Evolutionary conservation across 148 eudicot species (phyloP).

Genomic region (Rheum nobile): DNA sequence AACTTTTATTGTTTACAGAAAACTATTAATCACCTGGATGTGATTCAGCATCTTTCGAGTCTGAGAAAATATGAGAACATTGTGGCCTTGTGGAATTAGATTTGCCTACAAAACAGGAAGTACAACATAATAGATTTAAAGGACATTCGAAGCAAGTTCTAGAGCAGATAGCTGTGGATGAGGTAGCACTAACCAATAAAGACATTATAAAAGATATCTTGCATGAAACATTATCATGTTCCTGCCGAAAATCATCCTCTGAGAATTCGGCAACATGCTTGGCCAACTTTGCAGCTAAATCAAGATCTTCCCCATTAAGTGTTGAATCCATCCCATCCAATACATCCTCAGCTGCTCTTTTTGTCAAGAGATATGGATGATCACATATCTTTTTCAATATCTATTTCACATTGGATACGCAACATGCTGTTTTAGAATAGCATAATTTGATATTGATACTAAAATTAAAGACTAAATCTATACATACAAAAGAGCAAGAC

Average conservation of each 20-base stretch:
- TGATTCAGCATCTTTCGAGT: slow-evolving; percentile 94
- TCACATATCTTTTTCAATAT: slow-evolving; percentile 96
- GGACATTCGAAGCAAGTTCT: not conserved
- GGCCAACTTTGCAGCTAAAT: slow-evolving; percentile 80
- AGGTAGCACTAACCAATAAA: slow-evolving; percentile 50
- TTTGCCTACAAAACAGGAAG: slow-evolving; percentile 35
- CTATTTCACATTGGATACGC: slow-evolving; percentile 21
- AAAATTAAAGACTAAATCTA: not conserved
- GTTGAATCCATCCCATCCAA: slow-evolving; percentile 91
- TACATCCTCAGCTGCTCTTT: slow-evolving; percentile 95
- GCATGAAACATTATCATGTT: slow-evolving; percentile 71
- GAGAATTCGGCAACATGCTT: slow-evolving; percentile 71
- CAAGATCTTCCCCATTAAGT: slow-evolving; percentile 53
- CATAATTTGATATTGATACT: not conserved
- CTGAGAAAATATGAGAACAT: slow-evolving; percentile 92
- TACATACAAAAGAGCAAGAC: not conserved
- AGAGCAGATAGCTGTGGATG: not conserved
- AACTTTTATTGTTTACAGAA: not conserved
- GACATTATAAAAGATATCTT: slow-evolving; percentile 76
- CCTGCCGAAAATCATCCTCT: slow-evolving; percentile 42
- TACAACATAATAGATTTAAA: not conserved
- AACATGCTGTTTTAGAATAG: not conserved
- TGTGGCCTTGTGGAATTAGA: slow-evolving; percentile 71
- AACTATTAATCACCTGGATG: slow-evolving; percentile 46
- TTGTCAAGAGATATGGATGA: slow-evolving; percentile 88